Evolutionary conservation across 148 eudicot genomes (phyloP), one percentile per base, ranked within the genome.

Genomic region (Rhododendron henanense): DNA sequence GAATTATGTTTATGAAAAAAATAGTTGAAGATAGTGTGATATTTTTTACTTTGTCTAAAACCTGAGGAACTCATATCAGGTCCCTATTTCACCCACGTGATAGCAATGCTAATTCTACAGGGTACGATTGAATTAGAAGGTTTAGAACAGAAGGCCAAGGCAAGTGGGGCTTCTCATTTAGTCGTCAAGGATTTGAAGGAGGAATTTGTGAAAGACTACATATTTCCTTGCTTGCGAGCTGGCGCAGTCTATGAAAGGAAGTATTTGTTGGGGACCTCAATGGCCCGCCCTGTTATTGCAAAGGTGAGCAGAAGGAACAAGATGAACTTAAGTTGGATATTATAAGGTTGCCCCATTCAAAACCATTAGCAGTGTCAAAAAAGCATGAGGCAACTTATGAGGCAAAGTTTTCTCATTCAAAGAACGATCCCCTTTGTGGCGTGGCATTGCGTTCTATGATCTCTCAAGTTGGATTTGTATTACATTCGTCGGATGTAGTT

Each of bases 221-320:
- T 95, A 83, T 97, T 87, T 88, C 99, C 99, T 86, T 97, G 99
- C 89, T 86, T 97, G 88, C 96, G 98, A 85, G 99, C 98, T 80
- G 99, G 99, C 85, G 99, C 99, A 65, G 84, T 95, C 85, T 97
- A 97, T 87, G 98, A 95, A 87, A 91, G 99, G 87, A 97, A 95
- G 92, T 97, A 97, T 89, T 88, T 94, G 94, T 90, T 97, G 45
- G 98, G 99, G 50, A 97, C 99, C 53, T 97, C 99, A 86, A 97
- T 97, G 99, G 99, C 99, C 59, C 98, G 98, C 3, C 99, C 99
- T 69, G 98, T 97, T 86, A 97, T 97, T 85, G 99, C 98, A 81
- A 97, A 97, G 99, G 99, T 97, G 87, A 86, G 86, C 31, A 31
- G 25, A 63, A 11, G 18, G 33, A 5, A 76, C 41, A 2, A 33